Evolutionary conservation across 2,329 filamentous ascomycete species (phyloP).

Genomic region (Xylariales sp.): DNA sequence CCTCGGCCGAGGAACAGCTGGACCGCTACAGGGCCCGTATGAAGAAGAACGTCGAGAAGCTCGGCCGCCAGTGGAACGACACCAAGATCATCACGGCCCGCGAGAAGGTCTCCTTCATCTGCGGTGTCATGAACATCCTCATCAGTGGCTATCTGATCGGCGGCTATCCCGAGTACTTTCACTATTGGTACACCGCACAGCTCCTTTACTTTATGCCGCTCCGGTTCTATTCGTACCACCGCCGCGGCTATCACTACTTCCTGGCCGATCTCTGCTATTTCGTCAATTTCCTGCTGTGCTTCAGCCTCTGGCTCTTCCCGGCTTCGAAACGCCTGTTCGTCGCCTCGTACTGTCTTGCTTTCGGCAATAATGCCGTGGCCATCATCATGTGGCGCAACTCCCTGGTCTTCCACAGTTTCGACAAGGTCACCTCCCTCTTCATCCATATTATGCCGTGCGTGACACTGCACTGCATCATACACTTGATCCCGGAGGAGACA

Average conservation of each 20-base stretch:
- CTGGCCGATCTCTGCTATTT: slow-evolving; percentile 97
- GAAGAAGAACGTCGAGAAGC: slow-evolving; percentile 81
- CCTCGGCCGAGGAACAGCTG: slow-evolving; percentile 85
- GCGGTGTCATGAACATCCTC: slow-evolving; percentile 94
- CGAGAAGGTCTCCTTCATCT: slow-evolving; percentile 96
- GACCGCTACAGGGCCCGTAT: slow-evolving; percentile 86
- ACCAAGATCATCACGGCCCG: slow-evolving; percentile 81
- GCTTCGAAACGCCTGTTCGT: slow-evolving; percentile 88
- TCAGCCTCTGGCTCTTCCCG: slow-evolving; percentile 88
- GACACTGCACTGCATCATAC: slow-evolving; percentile 86
- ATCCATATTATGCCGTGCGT: slow-evolving; percentile 99
- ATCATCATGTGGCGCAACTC: slow-evolving; percentile 99
- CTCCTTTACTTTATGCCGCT: slow-evolving; percentile 96
- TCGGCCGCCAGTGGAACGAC: slow-evolving; percentile 83
- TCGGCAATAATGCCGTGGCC: slow-evolving; percentile 93
- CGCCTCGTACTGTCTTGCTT: slow-evolving; percentile 84
- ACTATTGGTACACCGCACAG: slow-evolving; percentile 86
- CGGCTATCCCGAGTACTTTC: slow-evolving; percentile 78
- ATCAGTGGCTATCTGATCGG: slow-evolving; percentile 93
- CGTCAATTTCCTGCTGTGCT: slow-evolving; percentile 79
- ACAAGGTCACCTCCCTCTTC: slow-evolving; percentile 97
- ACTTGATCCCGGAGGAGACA: slow-evolving; percentile 63
- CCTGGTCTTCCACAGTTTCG: slow-evolving; percentile 95
- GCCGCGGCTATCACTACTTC: slow-evolving; percentile 94
- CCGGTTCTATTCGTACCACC: slow-evolving; percentile 84